Base-by-base conservation (phyloP, 2,329 filamentous ascomycete genomes). In the Aspergillus vadensis region DNA sequence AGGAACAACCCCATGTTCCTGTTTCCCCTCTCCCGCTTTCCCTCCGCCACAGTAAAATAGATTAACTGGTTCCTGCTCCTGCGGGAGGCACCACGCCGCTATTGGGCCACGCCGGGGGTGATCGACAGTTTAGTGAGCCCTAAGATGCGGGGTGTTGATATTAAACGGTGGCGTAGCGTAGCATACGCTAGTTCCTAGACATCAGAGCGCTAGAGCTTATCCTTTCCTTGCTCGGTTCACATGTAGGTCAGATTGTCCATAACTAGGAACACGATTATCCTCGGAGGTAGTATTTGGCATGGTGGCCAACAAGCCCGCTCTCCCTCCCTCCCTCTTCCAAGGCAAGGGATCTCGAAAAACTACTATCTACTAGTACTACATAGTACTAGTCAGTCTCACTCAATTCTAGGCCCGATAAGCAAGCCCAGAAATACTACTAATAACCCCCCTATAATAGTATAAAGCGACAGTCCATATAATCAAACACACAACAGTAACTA, bases 101-200 rank as follows among this genome's bases (percentile, higher is more conserved):
- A 44, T 44, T 44, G 41, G 39, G 41, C 41, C n/a, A 36, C 32
- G 12, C 41, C 21, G 17, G n/a, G 10, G 10, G 12, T 10, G 41
- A 44, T 44, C 41, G 41, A 30, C 25, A n/a, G 14, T 19, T 6
- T 38, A 53, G 59, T 38, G 12, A 58, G 57, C 38, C 50, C 21
- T 44, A 48, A 15, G 27, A 57, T 57, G 15, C 27, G 44, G 32
- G 58, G 39, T 60, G 61, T 60, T 62, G 41, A 19, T 17, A 44
- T 12, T 5, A 23, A 44, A 44, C 39, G 39, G 41, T 44, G 17
- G 41, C 32, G 32, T 36, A 36, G 32, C 32, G 32, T 36, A 36
- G 12, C 12, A 36, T 36, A 36, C 32, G 14, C 32, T 36, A 36
- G 12, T 14, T 5, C 14, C 32, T 36, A 36, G 32, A 36, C 41